Evolutionary conservation across 139 green algal genomes (phyloP).

Genomic region (Auxenochlorella pyrenoidosa): DNA sequence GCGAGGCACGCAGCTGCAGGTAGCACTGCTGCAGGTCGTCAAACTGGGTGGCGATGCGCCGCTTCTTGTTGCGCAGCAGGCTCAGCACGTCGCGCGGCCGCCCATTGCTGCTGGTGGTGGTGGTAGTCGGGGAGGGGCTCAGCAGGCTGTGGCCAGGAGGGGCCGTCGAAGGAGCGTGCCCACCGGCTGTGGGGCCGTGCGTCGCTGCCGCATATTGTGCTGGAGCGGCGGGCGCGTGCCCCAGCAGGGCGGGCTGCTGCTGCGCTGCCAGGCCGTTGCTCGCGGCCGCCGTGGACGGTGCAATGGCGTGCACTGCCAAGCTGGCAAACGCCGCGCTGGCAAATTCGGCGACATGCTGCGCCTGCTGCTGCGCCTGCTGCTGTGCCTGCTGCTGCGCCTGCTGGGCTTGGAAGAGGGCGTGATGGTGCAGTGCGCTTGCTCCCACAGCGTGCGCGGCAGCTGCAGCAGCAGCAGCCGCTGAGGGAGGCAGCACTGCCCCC

Average conservation of each 20-base stretch:
- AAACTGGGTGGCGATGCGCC: slow-evolving; percentile 74
- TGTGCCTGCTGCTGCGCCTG: slow-evolving; percentile 24
- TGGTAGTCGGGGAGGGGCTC: not conserved
- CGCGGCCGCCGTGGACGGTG: not conserved
- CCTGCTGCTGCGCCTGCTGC: not conserved
- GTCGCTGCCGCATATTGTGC: not conserved
- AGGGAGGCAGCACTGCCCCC: not conserved
- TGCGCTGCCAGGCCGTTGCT: not conserved
- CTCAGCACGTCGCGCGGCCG: slow-evolving; percentile 23
- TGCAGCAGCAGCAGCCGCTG: not conserved
- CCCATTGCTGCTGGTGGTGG: slow-evolving; percentile 4
- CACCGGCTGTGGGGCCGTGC: not conserved
- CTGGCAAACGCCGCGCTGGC: not conserved
- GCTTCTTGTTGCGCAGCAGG: slow-evolving; percentile 57
- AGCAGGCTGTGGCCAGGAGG: not conserved
- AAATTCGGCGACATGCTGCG: not conserved
- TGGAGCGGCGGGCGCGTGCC: not conserved
- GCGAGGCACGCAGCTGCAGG: slow-evolving; percentile 48
- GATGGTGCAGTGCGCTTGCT: not conserved
- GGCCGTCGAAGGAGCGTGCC: not conserved
- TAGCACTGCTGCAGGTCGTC: slow-evolving; percentile 80
- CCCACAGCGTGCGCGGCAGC: slow-evolving; percentile 11
- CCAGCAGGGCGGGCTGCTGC: not conserved
- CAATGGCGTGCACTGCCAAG: not conserved
- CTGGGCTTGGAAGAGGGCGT: not conserved